phyloP scores from a whole-genome alignment of 768 basidiomycete genomes.

The Lentinula edodes region DNA sequence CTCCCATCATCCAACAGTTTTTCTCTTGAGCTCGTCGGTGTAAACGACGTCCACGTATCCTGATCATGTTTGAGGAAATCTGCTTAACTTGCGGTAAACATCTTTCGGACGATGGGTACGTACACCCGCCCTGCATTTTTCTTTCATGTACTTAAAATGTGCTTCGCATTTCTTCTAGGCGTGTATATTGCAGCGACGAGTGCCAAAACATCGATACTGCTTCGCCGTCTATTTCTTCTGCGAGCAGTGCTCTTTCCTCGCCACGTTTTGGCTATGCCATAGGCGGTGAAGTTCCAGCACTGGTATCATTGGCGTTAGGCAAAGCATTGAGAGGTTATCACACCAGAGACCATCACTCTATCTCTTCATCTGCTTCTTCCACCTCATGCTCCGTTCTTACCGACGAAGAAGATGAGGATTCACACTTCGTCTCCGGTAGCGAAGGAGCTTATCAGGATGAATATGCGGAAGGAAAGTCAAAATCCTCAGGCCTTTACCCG shows the following conservation, averaged over 20 bases:
- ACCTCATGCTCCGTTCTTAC: slow-evolving; percentile 60
- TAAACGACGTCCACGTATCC: neutral
- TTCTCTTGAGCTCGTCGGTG: slow-evolving; percentile 5
- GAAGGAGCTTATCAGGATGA: slow-evolving; percentile 32
- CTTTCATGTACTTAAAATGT: slow-evolving; percentile 7
- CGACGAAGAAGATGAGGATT: slow-evolving; percentile 58
- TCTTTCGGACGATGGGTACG: slow-evolving; percentile 58
- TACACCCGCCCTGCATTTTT: slow-evolving; percentile 14
- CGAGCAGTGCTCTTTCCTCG: slow-evolving; percentile 65
- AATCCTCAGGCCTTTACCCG: slow-evolving; percentile 31
- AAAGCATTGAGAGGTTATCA: slow-evolving; percentile 42
- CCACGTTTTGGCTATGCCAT: slow-evolving; percentile 50
- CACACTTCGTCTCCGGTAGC: slow-evolving; percentile 24
- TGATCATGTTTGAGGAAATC: slow-evolving; percentile 70
- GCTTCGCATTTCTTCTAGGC: slow-evolving; percentile 29
- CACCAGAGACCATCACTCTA: slow-evolving; percentile 44
- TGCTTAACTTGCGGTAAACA: slow-evolving; percentile 70
- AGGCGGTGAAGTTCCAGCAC: slow-evolving; percentile 59
- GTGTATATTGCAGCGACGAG: slow-evolving; percentile 65
- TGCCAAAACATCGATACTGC: slow-evolving; percentile 59
- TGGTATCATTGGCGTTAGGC: slow-evolving; percentile 64
- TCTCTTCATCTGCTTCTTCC: slow-evolving; percentile 61
- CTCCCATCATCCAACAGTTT: slow-evolving; percentile 3
- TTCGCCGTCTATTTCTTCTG: slow-evolving; percentile 62
- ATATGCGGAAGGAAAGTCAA: slow-evolving; percentile 34